Evolutionary conservation across 75 land plant species (phyloP).

Genomic region (Cupressus sempervirens): DNA sequence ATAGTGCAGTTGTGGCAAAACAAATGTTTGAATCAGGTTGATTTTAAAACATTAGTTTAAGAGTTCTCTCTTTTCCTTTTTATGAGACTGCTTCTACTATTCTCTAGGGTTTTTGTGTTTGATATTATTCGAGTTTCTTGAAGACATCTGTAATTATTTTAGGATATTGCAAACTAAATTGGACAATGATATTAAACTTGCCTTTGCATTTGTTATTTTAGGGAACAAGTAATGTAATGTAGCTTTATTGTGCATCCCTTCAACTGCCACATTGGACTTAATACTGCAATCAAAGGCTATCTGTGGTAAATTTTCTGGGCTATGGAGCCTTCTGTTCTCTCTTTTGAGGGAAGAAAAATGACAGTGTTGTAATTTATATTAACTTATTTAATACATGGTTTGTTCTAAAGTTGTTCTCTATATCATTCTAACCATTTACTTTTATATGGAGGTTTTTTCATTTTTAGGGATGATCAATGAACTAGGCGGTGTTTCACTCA

Average conservation of each 20-base stretch:
- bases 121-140: not conserved
- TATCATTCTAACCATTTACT: too few species aligned
- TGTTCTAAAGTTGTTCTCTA: too few species aligned
- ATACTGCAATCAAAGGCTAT: not conserved
- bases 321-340: not conserved
- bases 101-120: not conserved
- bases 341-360: not conserved
- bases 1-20: not conserved
- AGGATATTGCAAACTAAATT: not conserved
- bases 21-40: not conserved
- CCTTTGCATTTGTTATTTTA: not conserved
- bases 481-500: too few species aligned
- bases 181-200: not conserved
- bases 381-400: too few species aligned
- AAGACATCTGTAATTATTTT: not conserved
- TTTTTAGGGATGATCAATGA: too few species aligned
- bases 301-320: not conserved
- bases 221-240: not conserved
- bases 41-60: not conserved
- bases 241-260: not conserved
- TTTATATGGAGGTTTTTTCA: too few species aligned
- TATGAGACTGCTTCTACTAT: not conserved
- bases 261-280: not conserved
- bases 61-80: too few species aligned
- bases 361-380: not conserved